Evolutionary conservation across 768 basidiomycete genomes (phyloP), one percentile per base, ranked within the genome.

Genomic region (Hebeloma cylindrosporum): DNA sequence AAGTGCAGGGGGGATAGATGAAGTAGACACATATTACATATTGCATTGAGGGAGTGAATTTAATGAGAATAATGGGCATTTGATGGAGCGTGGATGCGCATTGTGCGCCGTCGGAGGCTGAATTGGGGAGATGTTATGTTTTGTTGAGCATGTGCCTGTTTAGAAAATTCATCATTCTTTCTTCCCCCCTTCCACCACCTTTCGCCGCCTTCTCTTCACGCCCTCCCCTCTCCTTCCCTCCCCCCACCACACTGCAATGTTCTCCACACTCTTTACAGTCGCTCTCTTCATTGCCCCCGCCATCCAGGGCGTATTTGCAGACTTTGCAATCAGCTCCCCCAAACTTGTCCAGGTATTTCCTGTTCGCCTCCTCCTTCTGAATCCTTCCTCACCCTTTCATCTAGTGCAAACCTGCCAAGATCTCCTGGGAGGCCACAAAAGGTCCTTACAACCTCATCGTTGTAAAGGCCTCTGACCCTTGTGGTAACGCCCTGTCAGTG

Each of bases 251-350:
- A 37, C 32, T 40, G 50, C 55, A 67, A 91, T 90, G 88, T 82
- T 82, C 77, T 69, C 79, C 71, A 86, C 88, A 69, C 67, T 90
- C 86, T 40, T 88, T 87, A 75, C 77, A 48, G 61, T 79, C 69
- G 73, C 84, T 58, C 78, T 89, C 82, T 67, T 88, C 71, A 65
- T 75, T 59, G 60, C 71, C 54, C 68, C 82, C 62, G 74, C 75
- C 63, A 55, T 79, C 58, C 70, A 60, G 51, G 69, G 68, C 59
- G 81, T 70, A 43, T 54, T 75, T 42, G 82, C 86, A 46, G 70
- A 66, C 14, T 75, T 88, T 53, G 59, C 66, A 30, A 68, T 88
- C 56, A 59, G 56, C 52, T 76, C 76, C 18, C 83, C 85, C 29
- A 7, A 40, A 3, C 52, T 85, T 35, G 64, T 61, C 50, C 80